These are phyloP conservation scores for Aegilops longissima DNA, from an alignment of 176 grass and related monocot genomes.

Conservation along the genomic window DNA sequence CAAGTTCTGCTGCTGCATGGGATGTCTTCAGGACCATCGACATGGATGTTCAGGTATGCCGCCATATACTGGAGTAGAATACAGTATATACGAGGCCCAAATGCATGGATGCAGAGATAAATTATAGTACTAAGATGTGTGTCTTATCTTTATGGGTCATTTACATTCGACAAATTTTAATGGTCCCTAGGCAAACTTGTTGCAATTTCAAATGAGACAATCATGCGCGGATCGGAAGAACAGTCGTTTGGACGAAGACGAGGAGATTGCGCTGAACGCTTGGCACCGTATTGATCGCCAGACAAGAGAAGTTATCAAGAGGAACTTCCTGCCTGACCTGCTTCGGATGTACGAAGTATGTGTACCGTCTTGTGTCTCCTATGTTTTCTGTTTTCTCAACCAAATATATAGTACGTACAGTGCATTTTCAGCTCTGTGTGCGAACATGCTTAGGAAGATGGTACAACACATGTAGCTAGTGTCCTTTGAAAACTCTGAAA, in stretches of 20 bases:
- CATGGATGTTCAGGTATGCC: constrained; percentile 3
- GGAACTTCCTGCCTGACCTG: not conserved
- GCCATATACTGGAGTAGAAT: not conserved
- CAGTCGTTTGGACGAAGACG: not conserved
- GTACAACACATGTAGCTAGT: no score
- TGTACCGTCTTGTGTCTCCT: not conserved
- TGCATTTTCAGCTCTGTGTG: not conserved
- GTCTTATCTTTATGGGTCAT: not conserved
- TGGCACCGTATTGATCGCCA: not conserved
- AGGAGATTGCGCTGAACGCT: not conserved
- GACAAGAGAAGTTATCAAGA: constrained; percentile 12
- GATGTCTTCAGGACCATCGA: constrained; percentile 17
- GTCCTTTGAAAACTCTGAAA: not conserved
- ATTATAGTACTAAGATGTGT: not conserved
- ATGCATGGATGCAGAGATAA: not conserved
- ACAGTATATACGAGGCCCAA: not conserved
- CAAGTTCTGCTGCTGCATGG: not conserved
- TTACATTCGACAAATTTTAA: not conserved
- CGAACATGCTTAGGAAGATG: not conserved
- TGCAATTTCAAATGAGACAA: not conserved
- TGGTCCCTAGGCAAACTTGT: not conserved
- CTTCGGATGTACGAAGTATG: not conserved
- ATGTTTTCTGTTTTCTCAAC: not conserved
- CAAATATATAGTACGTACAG: not conserved
- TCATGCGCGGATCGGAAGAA: not conserved